phyloP scores from a whole-genome alignment of 2,329 filamentous ascomycete species.

The Paraphaeosphaeria sporulosa region DNA sequence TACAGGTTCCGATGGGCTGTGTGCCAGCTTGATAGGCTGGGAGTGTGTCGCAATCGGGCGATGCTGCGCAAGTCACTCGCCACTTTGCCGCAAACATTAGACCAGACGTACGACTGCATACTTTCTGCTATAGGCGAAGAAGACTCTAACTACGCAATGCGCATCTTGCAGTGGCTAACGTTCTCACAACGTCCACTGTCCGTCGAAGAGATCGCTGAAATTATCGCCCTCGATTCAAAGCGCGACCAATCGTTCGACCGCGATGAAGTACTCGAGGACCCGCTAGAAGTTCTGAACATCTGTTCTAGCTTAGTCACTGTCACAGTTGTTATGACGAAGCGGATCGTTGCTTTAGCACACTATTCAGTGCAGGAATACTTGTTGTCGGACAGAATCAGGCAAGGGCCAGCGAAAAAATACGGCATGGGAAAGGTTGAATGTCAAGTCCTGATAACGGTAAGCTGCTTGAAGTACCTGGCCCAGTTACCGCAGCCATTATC shows the following conservation, averaged over 20 bases:
- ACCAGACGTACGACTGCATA: slow-evolving; percentile 27
- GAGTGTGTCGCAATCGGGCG: slow-evolving; percentile 15
- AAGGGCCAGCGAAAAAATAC: slow-evolving; percentile 30
- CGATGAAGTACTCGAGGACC: slow-evolving; percentile 37
- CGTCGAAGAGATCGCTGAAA: slow-evolving; percentile 19
- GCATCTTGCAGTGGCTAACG: slow-evolving; percentile 21
- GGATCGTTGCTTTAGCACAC: slow-evolving; percentile 35
- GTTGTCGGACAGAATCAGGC: slow-evolving; percentile 32
- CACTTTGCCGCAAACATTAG: slow-evolving; percentile 23
- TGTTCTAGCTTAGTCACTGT: slow-evolving; percentile 39
- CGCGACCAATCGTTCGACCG: slow-evolving; percentile 31
- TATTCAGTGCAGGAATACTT: slow-evolving; percentile 49
- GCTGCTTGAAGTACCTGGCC: slow-evolving; percentile 37
- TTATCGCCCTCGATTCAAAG: slow-evolving; percentile 26
- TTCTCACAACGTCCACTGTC: slow-evolving; percentile 19
- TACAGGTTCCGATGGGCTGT: slow-evolving; percentile 29
- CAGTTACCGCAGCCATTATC: slow-evolving; percentile 27
- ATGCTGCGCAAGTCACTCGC: slow-evolving; percentile 20
- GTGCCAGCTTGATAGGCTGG: slow-evolving; percentile 25
- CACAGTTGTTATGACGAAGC: not conserved
- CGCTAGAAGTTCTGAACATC: slow-evolving; percentile 27
- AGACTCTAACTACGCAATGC: slow-evolving; percentile 14
- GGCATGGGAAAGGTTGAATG: slow-evolving; percentile 31
- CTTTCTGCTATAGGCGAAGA: slow-evolving; percentile 17
- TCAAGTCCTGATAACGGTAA: slow-evolving; percentile 28